Conservation (phyloP, 305 asterid species). For the Fraxinus latifolia region DNA sequence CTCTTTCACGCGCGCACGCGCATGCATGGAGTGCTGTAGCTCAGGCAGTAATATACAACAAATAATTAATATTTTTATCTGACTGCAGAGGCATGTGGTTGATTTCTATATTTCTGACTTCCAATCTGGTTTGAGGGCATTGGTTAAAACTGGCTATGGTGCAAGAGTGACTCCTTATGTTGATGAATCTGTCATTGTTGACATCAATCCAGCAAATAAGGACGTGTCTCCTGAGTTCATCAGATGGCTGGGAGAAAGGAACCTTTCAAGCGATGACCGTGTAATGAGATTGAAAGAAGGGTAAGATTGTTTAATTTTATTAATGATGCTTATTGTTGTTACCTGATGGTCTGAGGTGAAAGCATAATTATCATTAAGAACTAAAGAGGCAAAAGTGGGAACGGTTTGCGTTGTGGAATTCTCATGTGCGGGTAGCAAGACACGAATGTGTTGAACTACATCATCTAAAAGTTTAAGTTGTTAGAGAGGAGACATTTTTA, state of each 20-base stretch:
- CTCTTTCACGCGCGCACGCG: not conserved
- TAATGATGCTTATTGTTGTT: not conserved
- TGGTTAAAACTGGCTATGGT: slow-evolving; percentile 78
- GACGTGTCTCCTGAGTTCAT: slow-evolving; percentile 58
- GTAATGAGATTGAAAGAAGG: slow-evolving; percentile 78
- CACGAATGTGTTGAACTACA: not conserved
- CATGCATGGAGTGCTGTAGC: not conserved
- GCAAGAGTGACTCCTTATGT: slow-evolving; percentile 74
- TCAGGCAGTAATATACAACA: not conserved
- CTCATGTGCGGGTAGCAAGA: not conserved
- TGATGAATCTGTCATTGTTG: slow-evolving; percentile 57
- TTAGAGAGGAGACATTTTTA: not conserved
- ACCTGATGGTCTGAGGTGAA: not conserved
- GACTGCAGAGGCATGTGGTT: slow-evolving; percentile 64
- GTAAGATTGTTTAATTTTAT: slow-evolving; percentile 32
- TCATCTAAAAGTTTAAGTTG: not conserved
- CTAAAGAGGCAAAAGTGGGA: not conserved
- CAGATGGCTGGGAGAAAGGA: slow-evolving; percentile 64
- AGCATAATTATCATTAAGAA: not conserved
- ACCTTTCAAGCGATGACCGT: slow-evolving; percentile 68
- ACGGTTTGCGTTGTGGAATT: not conserved
- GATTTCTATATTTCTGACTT: slow-evolving; percentile 82
- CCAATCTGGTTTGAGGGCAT: slow-evolving; percentile 81
- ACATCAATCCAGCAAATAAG: slow-evolving; percentile 48
- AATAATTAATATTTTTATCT: not conserved